phyloP scores from a whole-genome alignment of 2,329 filamentous ascomycete species.

The Penicillium nordicum region DNA sequence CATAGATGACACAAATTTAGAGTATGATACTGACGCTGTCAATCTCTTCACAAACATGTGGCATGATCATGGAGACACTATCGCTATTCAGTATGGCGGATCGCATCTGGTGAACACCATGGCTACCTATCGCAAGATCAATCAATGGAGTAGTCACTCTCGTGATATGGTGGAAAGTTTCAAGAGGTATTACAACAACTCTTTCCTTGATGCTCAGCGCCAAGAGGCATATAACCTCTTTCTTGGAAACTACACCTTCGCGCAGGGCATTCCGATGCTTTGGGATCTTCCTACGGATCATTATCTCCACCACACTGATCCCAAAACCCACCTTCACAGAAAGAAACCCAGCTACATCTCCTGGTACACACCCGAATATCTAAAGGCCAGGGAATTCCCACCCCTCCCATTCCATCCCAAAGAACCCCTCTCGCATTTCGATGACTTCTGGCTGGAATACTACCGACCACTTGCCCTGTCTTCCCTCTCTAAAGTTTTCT shows the following conservation, averaged over 20 bases:
- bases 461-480: slow-evolving; percentile 86
- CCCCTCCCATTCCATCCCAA: slow-evolving; percentile 36
- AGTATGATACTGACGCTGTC: slow-evolving; percentile 93
- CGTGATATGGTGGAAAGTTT: slow-evolving; percentile 99
- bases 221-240: slow-evolving; percentile 98
- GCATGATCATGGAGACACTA: slow-evolving; percentile 95
- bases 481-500: slow-evolving; percentile 86
- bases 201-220: slow-evolving; percentile 93
- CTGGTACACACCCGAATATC: slow-evolving; percentile 76
- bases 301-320: slow-evolving; percentile 88
- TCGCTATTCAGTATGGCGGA: slow-evolving; percentile 94
- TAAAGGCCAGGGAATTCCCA: slow-evolving; percentile 62
- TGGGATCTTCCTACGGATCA: slow-evolving; percentile 96
- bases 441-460: slow-evolving; percentile 98
- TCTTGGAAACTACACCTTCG: slow-evolving; percentile 89
- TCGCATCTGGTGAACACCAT: slow-evolving; percentile 98
- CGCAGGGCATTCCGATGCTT: slow-evolving; percentile 84
- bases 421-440: slow-evolving; percentile 55
- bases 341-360: slow-evolving; percentile 71
- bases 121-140: slow-evolving; percentile 98
- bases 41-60: slow-evolving; percentile 98
- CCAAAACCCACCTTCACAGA: slow-evolving; percentile 66
- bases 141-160: slow-evolving; percentile 97
- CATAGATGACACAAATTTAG: slow-evolving; percentile 70
- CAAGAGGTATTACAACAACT: slow-evolving; percentile 98